A percentile compares a stretch with the other conserved stretches of the same genome.
Evolutionary conservation across 192 early-diverging fungal genomes (phyloP).

Genomic region (Phlyctochytrium planicorne): DNA sequence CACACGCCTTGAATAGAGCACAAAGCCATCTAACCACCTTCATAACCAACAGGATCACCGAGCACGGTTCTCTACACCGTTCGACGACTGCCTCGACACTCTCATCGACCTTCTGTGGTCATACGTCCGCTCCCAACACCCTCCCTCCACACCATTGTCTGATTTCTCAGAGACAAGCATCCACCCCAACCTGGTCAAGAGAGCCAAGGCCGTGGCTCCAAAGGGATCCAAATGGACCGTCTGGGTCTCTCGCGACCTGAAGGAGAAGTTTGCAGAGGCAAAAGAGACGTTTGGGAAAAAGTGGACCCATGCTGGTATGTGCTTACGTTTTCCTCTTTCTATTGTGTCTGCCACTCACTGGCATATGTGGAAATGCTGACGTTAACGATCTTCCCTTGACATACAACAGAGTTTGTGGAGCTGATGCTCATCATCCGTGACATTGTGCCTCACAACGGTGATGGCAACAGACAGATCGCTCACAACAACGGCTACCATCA

Average conservation of each 20-base stretch:
- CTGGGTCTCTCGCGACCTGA: not conserved
- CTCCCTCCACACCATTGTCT: no score
- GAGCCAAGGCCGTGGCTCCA: not conserved
- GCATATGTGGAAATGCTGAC: not conserved
- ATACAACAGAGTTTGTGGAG: not conserved
- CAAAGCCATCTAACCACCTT: no score
- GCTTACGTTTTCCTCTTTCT: not conserved
- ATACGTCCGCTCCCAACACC: not conserved
- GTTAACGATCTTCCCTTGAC: not conserved
- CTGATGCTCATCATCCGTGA: not conserved
- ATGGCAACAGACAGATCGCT: not conserved
- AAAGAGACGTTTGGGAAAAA: not conserved
- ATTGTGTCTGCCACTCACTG: not conserved
- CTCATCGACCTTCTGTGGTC: not conserved
- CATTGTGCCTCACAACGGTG: not conserved
- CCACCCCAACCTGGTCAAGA: not conserved
- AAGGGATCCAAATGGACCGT: slow-evolving; percentile 1
- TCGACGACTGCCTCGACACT: not conserved
- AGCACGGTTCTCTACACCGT: not conserved
- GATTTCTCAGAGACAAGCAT: not conserved
- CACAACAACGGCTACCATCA: not conserved
- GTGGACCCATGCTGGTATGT: not conserved
- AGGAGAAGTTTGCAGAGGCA: not conserved
- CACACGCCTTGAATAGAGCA: no score
- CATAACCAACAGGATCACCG: not conserved